Base-by-base conservation (phyloP, 805 yeast species). In the Suhomyces kilbournensis region DNA sequence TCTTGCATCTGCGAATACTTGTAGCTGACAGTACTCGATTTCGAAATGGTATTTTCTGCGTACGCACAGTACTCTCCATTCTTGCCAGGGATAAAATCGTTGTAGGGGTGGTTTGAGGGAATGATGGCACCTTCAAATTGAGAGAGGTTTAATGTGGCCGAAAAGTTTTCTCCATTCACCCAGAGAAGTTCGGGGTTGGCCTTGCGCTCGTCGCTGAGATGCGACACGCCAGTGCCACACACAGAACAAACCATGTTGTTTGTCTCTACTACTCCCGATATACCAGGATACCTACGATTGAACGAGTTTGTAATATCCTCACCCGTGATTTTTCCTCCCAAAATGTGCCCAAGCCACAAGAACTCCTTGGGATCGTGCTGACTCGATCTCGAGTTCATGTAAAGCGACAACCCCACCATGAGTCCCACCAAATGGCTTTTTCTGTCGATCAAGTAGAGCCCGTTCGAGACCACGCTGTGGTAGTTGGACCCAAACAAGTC, bases 311-410 rank as follows among this genome's bases (percentile, higher is more conserved):
- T 46, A 39, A 23, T 15, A 20, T 28, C 23, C 10, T 9, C 9
- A 3, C 10, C 22, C 10, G 20, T 14, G 17, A 47, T 23, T 10
- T 20, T 25, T 1, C 54, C 53, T 7, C 53, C 42, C 19, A 55
- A 44, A 14, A 50, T 42, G 19, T 44, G 53, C 38, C 53, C 54
- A 19, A 55, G 48, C 58, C 58, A 55, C 45, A 55, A 52, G 40
- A 47, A 47, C 44, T 55, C 52, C 42, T 52, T 38, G 46, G 44
- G 44, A 46, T 35, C 43, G 39, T 43, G 22, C 42, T 44, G 20
- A 9, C 23, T n/a, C 10, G 22, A 28, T 52, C 56, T 50, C 45
- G 47, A 44, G 22, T 55, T 51, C 42, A 38, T 38, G 42, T 19
- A 19, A 32, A 55, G 42, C 22, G 53, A 50, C 22, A 50, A 40